Base-by-base conservation (phyloP, 192 early-diverging fungal species). In the Backusella liffmaniae region DNA sequence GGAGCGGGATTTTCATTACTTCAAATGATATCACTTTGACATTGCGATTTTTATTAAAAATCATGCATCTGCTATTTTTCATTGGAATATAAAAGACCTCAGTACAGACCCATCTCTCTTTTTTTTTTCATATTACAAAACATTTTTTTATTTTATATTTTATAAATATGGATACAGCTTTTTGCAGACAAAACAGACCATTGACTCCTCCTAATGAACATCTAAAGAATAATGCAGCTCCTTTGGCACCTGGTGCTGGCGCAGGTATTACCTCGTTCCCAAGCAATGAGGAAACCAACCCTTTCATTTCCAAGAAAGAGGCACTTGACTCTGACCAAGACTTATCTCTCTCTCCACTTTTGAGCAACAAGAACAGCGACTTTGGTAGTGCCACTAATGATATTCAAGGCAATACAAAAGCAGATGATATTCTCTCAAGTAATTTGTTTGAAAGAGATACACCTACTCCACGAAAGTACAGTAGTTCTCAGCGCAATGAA, bases 401-500 rank as follows among this genome's bases (percentile, higher is more conserved):
- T 4, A 62, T 62, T 10, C 56, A 62, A 62, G 56, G 56, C 26
- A 62, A 62, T 62, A 62, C 21, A 62, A 62, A 29, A 21, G 9
- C 56, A 23, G 23, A 59, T 26, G 21, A 59, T 26, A 4, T 23
- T 10, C 23, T 26, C n/a, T 59, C 53, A 26, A 59, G 53, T 7
- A 59, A 59, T 21, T 59, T 59, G 26, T 26, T 59, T 13, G 53
- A 59, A 8, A 23, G 23, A 59, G 53, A 59, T 62, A 29, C 56
- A 62, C 56, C 56, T 29, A 62, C 23, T 29, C 56, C 21, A 62
- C 21, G 56, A 29, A 26, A 4, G 23, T 29, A 13, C 12, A 23
- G 9, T 26, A 1, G 56, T 3, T 62, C 56, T 29, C 74, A 75
- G 13, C 74, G 66, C 23, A 75, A 75, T 67, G 65, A 66, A 34